Conservation (phyloP, 257 asterid species). For the Solanum raphanifolium region DNA sequence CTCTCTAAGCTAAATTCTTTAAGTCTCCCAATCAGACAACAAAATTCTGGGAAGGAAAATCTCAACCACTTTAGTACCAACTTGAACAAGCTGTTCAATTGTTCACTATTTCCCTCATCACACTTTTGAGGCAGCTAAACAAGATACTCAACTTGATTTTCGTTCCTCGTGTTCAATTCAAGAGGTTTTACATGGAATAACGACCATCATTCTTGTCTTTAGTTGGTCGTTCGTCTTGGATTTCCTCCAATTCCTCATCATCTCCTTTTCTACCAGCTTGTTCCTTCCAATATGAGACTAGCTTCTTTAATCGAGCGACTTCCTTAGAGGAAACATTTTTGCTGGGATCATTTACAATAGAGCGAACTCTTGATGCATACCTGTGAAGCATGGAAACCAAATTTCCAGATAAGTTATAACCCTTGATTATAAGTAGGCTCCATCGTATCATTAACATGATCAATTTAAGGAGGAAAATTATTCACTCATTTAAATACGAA, state of each 20-base stretch:
- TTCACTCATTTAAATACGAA: neutral
- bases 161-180: neutral
- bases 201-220: constrained; percentile 58
- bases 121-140: neutral
- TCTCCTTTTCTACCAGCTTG: constrained; percentile 79
- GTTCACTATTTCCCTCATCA: neutral
- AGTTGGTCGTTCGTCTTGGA: constrained; percentile 55
- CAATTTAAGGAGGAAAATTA: neutral
- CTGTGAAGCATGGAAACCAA: constrained; percentile 17
- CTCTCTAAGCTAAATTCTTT: neutral
- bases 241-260: constrained; percentile 79
- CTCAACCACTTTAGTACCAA: neutral
- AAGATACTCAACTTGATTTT: neutral
- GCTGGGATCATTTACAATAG: constrained; percentile 83
- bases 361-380: constrained; percentile 92
- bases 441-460: neutral
- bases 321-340: constrained; percentile 86
- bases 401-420: neutral
- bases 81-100: constrained; percentile 1
- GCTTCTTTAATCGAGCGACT: constrained; percentile 80
- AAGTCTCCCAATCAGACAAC: neutral
- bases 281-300: constrained; percentile 80
- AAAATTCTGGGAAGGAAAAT: constrained; percentile 1
- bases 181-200: constrained; percentile 46
- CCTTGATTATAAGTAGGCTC: neutral